phyloP scores from a whole-genome alignment of 176 grass and related monocot species.

The Olyra latifolia region DNA sequence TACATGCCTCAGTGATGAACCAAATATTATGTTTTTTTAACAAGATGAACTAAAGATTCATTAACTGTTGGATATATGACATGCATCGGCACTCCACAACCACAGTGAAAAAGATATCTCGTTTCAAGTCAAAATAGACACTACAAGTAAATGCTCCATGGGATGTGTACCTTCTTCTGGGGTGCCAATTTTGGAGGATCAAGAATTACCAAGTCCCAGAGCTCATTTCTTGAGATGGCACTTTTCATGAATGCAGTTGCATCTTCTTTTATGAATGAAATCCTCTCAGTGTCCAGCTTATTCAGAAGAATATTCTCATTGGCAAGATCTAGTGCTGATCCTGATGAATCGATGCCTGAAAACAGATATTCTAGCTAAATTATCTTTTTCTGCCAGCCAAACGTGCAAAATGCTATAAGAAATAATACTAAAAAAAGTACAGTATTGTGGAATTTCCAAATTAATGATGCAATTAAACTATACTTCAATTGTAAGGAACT shows the following conservation, averaged over 20 bases:
- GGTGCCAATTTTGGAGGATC: constrained; percentile 97
- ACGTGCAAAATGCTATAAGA: constrained; percentile 21
- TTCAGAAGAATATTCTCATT: constrained; percentile 85
- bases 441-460: constrained; percentile 5
- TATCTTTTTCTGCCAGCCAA: neutral
- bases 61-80: neutral
- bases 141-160: constrained; percentile 3
- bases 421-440: neutral
- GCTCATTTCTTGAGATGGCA: constrained; percentile 68
- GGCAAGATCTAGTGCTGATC: constrained; percentile 77
- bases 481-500: constrained; percentile 16
- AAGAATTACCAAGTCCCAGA: constrained; percentile 87
- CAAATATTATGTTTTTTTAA: neutral
- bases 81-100: neutral
- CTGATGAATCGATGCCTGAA: constrained; percentile 95
- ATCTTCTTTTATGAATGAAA: constrained; percentile 88
- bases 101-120: neutral
- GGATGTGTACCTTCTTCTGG: constrained; percentile 70
- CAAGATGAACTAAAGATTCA: neutral
- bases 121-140: neutral
- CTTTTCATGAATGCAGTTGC: constrained; percentile 82
- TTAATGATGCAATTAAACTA: neutral
- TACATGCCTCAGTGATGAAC: neutral
- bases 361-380: constrained; percentile 26
- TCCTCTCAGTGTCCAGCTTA: constrained; percentile 49